Percentiles rank a stretch among this genome's conserved stretches.
phyloP scores from a whole-genome alignment of 1,284 basidiomycete species.

The Cutaneotrichosporon sp. region DNA sequence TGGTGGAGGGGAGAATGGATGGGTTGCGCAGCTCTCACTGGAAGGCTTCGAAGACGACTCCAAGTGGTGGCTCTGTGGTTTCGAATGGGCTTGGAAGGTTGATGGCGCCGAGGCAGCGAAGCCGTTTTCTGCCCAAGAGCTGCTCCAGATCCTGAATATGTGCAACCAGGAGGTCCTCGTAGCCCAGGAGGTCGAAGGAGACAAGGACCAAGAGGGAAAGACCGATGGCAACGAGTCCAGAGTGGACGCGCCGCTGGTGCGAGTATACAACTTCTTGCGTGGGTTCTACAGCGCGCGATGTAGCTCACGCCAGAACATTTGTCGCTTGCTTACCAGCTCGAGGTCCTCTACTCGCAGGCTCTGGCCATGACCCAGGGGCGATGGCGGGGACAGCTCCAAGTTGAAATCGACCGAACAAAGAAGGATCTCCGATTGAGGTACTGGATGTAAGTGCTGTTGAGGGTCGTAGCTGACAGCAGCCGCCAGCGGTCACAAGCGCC shows the following conservation, averaged over 20 bases:
- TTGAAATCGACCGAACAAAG: conserved; percentile 39
- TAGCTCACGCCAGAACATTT: conserved; percentile 38
- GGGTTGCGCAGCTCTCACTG: conserved; percentile 43
- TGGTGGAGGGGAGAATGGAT: conserved; percentile 35
- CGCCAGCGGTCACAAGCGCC: conserved; percentile 22
- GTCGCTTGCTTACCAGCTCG: conserved; percentile 46
- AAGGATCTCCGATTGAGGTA: conserved; percentile 41
- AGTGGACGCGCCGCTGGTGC: conserved; percentile 44
- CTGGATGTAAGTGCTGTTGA: conserved; percentile 30
- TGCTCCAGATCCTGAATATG: conserved; percentile 44
- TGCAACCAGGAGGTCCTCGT: conserved; percentile 41
- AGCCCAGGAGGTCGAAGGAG: conserved; percentile 21
- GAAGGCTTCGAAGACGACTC: conserved; percentile 42
- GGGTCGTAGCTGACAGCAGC: conserved; percentile 10
- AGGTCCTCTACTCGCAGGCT: conserved; percentile 42
- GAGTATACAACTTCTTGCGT: conserved; percentile 48
- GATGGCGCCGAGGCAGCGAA: conserved; percentile 21
- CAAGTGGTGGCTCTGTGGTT: conserved; percentile 48
- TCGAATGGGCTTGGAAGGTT: conserved; percentile 45
- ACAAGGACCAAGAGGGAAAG: conserved; percentile 14
- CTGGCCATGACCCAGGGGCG: conserved; percentile 36
- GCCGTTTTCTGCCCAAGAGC: conserved; percentile 31
- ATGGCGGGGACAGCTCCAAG: conserved; percentile 41
- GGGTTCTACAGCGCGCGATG: conserved; percentile 14
- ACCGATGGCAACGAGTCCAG: neutral